Evolutionary conservation across 1,284 basidiomycete species (phyloP).

Genomic region (Boletus austroedulis): DNA sequence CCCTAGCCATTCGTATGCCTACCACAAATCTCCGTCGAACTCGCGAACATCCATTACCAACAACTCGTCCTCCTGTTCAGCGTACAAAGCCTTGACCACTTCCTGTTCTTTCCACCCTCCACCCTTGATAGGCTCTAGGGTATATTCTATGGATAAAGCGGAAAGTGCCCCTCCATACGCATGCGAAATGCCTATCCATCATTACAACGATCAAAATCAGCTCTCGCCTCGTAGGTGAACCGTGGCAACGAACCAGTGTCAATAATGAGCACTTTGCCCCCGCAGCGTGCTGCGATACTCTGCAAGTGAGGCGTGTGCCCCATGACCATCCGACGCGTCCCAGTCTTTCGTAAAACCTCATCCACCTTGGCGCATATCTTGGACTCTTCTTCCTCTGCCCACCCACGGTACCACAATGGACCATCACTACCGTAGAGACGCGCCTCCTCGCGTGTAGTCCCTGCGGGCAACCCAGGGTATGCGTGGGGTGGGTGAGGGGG

Average conservation of each 20-base stretch:
- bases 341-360: slow-evolving; percentile 64
- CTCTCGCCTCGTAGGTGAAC: not conserved
- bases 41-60: slow-evolving; percentile 27
- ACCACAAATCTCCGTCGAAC: slow-evolving; percentile 25
- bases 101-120: slow-evolving; percentile 72
- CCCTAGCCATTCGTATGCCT: slow-evolving; percentile 11
- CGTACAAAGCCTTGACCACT: slow-evolving; percentile 75
- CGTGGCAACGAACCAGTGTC: slow-evolving; percentile 59
- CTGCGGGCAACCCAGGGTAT: slow-evolving; percentile 72
- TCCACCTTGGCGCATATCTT: slow-evolving; percentile 71
- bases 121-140: slow-evolving; percentile 52
- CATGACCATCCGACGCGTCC: slow-evolving; percentile 86
- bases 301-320: slow-evolving; percentile 91
- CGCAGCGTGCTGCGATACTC: slow-evolving; percentile 78
- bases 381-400: slow-evolving; percentile 72
- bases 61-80: slow-evolving; percentile 53
- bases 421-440: slow-evolving; percentile 75
- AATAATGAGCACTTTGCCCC: slow-evolving; percentile 87
- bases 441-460: slow-evolving; percentile 63
- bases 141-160: slow-evolving; percentile 82
- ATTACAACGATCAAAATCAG: slow-evolving; percentile 9
- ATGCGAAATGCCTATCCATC: slow-evolving; percentile 75
- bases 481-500: slow-evolving; percentile 78
- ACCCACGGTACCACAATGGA: slow-evolving; percentile 88
- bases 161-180: slow-evolving; percentile 91